Evolutionary conservation across 148 eudicot species (phyloP).

Genomic region (Rhododendron vialii): DNA sequence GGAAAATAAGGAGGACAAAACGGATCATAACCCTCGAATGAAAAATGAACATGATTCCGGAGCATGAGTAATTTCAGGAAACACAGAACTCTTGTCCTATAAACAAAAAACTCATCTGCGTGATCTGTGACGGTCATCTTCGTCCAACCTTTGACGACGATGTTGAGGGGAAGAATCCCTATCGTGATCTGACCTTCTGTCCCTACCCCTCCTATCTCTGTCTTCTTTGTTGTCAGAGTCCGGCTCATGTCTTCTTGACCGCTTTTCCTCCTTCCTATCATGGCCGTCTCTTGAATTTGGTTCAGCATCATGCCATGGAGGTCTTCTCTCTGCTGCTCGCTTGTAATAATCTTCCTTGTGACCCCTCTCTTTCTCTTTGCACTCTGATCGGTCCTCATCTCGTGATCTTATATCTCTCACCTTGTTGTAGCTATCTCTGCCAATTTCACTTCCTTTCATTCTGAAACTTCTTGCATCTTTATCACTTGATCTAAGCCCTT

Average conservation of each 20-base stretch:
- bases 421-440: slow-evolving; percentile 25
- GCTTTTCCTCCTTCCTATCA: slow-evolving; percentile 52
- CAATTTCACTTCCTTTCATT: slow-evolving; percentile 18
- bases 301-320: slow-evolving; percentile 38
- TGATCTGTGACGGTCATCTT: slow-evolving; percentile 4
- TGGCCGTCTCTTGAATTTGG: slow-evolving; percentile 33
- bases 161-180: slow-evolving; percentile 40
- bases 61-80: background rate
- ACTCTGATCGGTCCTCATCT: slow-evolving; percentile 26
- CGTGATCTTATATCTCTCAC: slow-evolving; percentile 18
- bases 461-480: slow-evolving; percentile 32
- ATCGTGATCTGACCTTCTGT: slow-evolving; percentile 29
- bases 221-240: slow-evolving; percentile 32
- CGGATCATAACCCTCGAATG: background rate
- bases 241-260: slow-evolving; percentile 37
- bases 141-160: slow-evolving; percentile 31
- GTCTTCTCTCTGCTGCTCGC: slow-evolving; percentile 27
- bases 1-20: background rate
- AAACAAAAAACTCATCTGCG: background rate
- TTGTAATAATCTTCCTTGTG: slow-evolving; percentile 27
- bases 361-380: slow-evolving; percentile 19
- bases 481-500: slow-evolving; percentile 22
- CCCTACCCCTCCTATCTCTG: slow-evolving; percentile 27
- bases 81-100: background rate
- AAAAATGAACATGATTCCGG: background rate